Evolutionary conservation across 805 yeast species (phyloP).

Genomic region (Komagataella mondaviorum): DNA sequence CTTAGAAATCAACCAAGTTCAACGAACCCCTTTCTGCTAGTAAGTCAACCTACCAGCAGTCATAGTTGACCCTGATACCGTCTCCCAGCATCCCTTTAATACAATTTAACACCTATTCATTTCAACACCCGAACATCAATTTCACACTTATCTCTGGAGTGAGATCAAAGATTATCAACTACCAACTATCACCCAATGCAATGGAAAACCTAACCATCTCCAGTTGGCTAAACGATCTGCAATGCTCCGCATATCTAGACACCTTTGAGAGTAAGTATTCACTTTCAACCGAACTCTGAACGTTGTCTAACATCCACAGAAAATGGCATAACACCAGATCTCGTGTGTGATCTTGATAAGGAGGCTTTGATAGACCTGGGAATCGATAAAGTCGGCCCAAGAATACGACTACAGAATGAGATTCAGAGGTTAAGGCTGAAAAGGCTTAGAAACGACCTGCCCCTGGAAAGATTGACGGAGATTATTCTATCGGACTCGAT

Average conservation of each 20-base stretch:
- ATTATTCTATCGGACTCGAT: background rate
- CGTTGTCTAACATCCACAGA: slow-evolving; percentile 11
- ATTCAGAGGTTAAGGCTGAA: slow-evolving; percentile 31
- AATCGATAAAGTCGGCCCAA: slow-evolving; percentile 67
- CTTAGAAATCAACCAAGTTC: background rate
- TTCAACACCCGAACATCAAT: background rate
- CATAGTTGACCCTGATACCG: background rate
- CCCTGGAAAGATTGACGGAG: slow-evolving; percentile 9
- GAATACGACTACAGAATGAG: slow-evolving; percentile 53
- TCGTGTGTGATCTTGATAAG: slow-evolving; percentile 48
- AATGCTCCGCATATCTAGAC: slow-evolving; percentile 13
- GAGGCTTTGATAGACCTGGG: slow-evolving; percentile 62
- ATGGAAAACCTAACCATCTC: background rate
- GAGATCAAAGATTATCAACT: background rate
- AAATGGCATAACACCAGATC: slow-evolving; percentile 42
- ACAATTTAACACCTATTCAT: too few species aligned
- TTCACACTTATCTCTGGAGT: background rate
- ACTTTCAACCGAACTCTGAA: background rate
- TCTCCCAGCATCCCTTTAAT: background rate
- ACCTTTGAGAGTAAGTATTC: slow-evolving; percentile 7
- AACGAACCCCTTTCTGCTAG: too few species aligned
- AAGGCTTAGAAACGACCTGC: slow-evolving; percentile 9
- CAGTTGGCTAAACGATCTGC: slow-evolving; percentile 10
- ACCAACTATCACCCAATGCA: background rate
- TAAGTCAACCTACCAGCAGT: background rate